Percentiles rank a stretch among this genome's conserved stretches.
These are phyloP conservation scores for Dendrocalamus sinicus DNA, from an alignment of 176 grass and related monocot species.

Conservation along the genomic window DNA sequence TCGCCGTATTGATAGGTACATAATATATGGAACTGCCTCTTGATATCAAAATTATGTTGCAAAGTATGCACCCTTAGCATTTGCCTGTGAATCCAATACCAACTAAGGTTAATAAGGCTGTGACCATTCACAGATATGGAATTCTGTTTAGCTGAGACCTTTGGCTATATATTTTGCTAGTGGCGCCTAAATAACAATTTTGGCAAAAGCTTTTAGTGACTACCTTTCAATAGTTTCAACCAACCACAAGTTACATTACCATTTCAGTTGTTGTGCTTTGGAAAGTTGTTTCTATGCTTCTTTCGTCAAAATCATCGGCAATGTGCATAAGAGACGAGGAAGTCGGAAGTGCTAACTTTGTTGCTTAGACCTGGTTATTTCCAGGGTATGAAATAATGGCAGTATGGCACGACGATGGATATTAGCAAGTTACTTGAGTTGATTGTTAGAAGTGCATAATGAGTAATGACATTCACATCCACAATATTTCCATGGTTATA, in stretches of 20 bases:
- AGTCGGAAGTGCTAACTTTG: background rate
- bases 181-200: background rate
- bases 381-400: background rate
- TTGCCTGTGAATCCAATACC: background rate
- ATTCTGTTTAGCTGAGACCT: background rate
- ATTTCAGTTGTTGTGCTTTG: background rate
- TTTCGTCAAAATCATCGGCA: background rate
- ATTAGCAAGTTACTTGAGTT: background rate
- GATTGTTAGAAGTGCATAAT: background rate
- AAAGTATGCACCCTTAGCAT: background rate
- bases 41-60: background rate
- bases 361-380: background rate
- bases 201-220: background rate
- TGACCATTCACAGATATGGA: background rate
- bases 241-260: background rate
- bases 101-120: background rate
- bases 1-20: slow-evolving; percentile 67
- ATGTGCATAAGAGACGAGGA: background rate
- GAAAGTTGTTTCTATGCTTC: background rate
- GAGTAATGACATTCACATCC: background rate
- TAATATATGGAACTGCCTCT: background rate
- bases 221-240: background rate
- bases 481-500: background rate
- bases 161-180: background rate
- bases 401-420: background rate